Base-by-base conservation (phyloP, 1,284 basidiomycete genomes). In the Microbotryomycetes sp. region DNA sequence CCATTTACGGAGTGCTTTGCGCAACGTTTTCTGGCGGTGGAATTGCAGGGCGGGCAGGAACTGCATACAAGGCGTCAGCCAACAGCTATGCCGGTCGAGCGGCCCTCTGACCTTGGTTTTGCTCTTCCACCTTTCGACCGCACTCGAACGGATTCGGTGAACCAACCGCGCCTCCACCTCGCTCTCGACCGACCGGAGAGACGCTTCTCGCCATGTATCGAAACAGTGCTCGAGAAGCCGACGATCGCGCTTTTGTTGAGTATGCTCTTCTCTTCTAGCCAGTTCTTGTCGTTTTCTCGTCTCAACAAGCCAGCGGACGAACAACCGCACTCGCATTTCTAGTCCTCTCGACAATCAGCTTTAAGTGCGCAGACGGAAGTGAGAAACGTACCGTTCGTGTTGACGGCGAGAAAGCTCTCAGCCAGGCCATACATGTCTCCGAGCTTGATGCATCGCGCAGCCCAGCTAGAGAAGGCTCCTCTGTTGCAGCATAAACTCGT, bases 291-390 rank as follows among this genome's bases (percentile, higher is more conserved):
- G 27, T 6, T 35, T 30, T 0, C 56, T 57, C 5, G 62, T 31
- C 2, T 31, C 46, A 1, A 2, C 0, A 27, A 57, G 46, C 65
- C 65, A 67, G 9, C 29, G 23, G 11, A 52, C 57, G 30, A 67
- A 67, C 0, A 41, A 3, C 18, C 54, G 30, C n/a, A 56, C 61
- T 23, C 52, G 52, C 4, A 62, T 45, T 27, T 64, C 65, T 67
- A 45, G 6, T 3, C 1, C 27, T 13, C 9, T n/a, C 13, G n/a
- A 26, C 5, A 5, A 26, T 41, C 4, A 26, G 29, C n/a, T 9
- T 27, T 5, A 24, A 5, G 21, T 49, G n/a, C 46, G 26, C 28
- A 26, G 15, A 5, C 5, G 56, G 23, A 26, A 29, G 23, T 23
- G 9, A 21, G 3, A 24, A 49, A 18, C 31, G 2, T 6, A 64